Conservation (phyloP, 2,329 filamentous ascomycete genomes). For the Truncatella angustata region DNA sequence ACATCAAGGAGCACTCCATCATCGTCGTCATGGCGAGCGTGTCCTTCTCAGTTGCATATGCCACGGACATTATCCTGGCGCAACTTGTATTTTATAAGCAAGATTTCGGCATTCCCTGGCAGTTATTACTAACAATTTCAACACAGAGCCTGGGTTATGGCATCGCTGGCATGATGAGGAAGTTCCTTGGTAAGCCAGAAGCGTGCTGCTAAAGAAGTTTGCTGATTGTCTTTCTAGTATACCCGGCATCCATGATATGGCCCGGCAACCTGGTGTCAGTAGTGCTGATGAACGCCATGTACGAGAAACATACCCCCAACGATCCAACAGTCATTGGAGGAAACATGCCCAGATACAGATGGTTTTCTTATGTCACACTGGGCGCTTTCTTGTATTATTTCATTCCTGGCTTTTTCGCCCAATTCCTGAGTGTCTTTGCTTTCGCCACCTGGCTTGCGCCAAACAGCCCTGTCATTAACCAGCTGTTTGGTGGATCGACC, state of each 20-base stretch:
- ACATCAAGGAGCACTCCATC: conserved; percentile 67
- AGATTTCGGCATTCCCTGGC: conserved; percentile 64
- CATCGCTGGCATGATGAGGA: conserved; percentile 65
- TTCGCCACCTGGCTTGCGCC: conserved; percentile 72
- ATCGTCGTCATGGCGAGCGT: conserved; percentile 72
- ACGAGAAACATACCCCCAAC: conserved; percentile 54
- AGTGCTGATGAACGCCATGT: conserved; percentile 70
- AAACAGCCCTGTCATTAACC: conserved; percentile 66
- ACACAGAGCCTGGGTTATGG: conserved; percentile 70
- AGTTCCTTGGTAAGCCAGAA: conserved; percentile 52
- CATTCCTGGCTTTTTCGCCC: conserved; percentile 66
- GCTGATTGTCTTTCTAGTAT: conserved; percentile 37
- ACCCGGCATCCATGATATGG: conserved; percentile 73
- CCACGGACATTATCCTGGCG: conserved; percentile 71
- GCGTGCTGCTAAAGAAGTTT: neutral
- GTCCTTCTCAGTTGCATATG: conserved; percentile 68
- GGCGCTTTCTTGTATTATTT: conserved; percentile 65
- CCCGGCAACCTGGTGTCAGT: conserved; percentile 65
- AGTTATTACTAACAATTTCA: conserved; percentile 64
- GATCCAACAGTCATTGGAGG: conserved; percentile 60
- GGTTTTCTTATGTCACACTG: conserved; percentile 59
- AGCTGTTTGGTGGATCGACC: conserved; percentile 68
- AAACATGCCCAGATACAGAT: conserved; percentile 62
- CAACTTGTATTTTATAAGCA: conserved; percentile 72
- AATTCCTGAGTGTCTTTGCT: conserved; percentile 68